phyloP scores from a whole-genome alignment of 805 yeast species.

The Candida nemodendra region DNA sequence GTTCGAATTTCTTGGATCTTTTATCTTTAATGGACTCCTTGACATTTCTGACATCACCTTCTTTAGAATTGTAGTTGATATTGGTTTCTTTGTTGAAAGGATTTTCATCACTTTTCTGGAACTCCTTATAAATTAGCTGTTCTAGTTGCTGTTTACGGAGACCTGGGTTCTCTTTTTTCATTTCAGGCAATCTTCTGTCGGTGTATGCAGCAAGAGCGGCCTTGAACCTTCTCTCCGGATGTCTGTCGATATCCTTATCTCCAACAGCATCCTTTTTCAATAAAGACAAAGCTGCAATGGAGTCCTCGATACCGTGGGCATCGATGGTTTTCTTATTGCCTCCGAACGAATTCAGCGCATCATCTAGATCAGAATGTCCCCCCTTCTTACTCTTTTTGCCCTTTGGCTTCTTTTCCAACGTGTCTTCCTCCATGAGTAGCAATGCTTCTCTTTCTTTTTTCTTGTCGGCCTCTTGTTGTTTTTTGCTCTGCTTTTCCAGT shows the following conservation, averaged over 20 bases:
- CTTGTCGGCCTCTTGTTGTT: constrained; percentile 72
- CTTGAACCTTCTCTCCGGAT: constrained; percentile 85
- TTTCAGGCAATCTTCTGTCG: constrained; percentile 67
- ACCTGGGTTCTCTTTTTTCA: constrained; percentile 77
- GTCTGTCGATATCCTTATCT: constrained; percentile 70
- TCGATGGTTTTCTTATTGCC: constrained; percentile 46
- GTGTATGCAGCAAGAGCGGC: constrained; percentile 75
- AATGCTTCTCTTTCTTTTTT: constrained; percentile 80
- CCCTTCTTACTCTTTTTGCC: constrained; percentile 56
- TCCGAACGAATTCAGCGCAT: constrained; percentile 51
- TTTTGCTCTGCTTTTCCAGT: constrained; percentile 64
- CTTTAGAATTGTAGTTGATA: constrained; percentile 61
- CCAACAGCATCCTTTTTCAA: constrained; percentile 56
- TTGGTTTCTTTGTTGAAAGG: constrained; percentile 80
- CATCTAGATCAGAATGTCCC: constrained; percentile 59
- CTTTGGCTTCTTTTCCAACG: constrained; percentile 50
- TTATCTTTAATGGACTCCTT: constrained; percentile 30
- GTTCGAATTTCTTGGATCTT: constrained; percentile 33
- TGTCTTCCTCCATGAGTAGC: constrained; percentile 59
- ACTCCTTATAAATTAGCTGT: constrained; percentile 72
- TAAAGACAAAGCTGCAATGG: constrained; percentile 73
- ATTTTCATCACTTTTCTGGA: constrained; percentile 75
- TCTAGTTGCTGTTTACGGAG: constrained; percentile 76
- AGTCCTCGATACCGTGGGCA: constrained; percentile 77
- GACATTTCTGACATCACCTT: constrained; percentile 44